A percentile compares a stretch with the other conserved stretches of the same genome.
These are phyloP conservation scores for Geotrichum candidum DNA, from an alignment of 1,139 yeast genomes.

Conservation along the genomic window DNA sequence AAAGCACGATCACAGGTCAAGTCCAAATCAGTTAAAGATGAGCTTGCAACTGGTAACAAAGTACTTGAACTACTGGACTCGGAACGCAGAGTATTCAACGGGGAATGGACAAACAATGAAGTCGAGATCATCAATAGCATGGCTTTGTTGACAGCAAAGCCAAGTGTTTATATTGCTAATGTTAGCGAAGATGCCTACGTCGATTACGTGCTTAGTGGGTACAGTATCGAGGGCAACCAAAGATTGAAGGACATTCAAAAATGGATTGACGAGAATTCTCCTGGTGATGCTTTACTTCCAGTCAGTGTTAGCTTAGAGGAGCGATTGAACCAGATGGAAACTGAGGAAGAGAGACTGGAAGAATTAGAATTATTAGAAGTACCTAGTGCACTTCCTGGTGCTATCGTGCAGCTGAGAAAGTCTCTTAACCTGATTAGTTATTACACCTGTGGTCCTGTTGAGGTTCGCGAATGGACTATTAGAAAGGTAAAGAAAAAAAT, in stretches of 20 bases:
- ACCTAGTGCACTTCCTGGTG: conserved; percentile 72
- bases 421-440: conserved; percentile 64
- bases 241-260: conserved; percentile 52
- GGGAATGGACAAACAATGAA: conserved; percentile 79
- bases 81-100: conserved; percentile 85
- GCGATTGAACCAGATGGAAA: conserved; percentile 66
- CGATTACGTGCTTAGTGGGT: conserved; percentile 25
- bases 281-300: conserved; percentile 83
- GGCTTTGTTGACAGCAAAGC: conserved; percentile 82
- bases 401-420: conserved; percentile 57
- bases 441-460: conserved; percentile 77
- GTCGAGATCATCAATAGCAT: conserved; percentile 84
- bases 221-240: conserved; percentile 1
- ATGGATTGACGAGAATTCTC: conserved; percentile 82
- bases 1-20: conserved; percentile 28
- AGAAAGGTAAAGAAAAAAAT: conserved; percentile 34
- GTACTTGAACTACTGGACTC: conserved; percentile 68
- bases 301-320: conserved; percentile 83
- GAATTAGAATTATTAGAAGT: conserved; percentile 76
- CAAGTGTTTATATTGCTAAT: conserved; percentile 83
- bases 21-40: conserved; percentile 86
- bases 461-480: conserved; percentile 79
- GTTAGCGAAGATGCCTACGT: conserved; percentile 88
- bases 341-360: conserved; percentile 72
- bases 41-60: conserved; percentile 66